Evolutionary conservation across 2,329 filamentous ascomycete genomes (phyloP), one percentile per base, ranked within the genome.

Genomic region (Cladophialophora psammophila): DNA sequence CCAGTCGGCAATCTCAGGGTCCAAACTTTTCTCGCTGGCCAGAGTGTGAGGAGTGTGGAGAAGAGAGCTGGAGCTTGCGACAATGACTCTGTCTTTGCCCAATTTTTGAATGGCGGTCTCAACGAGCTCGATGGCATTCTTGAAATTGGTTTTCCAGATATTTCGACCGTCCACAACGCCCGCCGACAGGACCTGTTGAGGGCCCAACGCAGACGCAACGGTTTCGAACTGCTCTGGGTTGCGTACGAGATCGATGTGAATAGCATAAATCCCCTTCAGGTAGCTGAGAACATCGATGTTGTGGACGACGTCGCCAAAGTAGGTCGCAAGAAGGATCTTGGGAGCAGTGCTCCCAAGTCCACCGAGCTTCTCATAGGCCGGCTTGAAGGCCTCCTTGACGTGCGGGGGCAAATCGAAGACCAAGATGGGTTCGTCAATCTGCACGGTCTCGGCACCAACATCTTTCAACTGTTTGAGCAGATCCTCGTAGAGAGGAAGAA

Each of bases 61-160:
- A 75, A 99, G 93, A 74, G 95, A 98, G 86, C 91, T 95, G 78
- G 95, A 98, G 74, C 94, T 97, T 78, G 95, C 92, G 75, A 97
- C 93, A 74, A 99, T 92, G 81, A 99, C 94, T 79, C 95, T 92
- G 74, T 98, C 94, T 87, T 97, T 94, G 84, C 95, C 94, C 71
- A 99, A 89, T 86, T 96, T 93, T 86, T 97, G 92, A 76, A 98
- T 85, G 72, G 94, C 95, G 68, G 88, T 85, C 88, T 98, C 93
- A 69, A 95, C 91, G 72, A 85, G 88, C 86, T 95, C 94, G 73
- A 99, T 96, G 78, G 95, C 93, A 76, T 88, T 89, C 88, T 96
- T 91, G 85, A 97, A 91, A 90, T 98, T 96, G 84, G 93, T 97
- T 92, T 99, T 99, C 95, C 95, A 99, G 87, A 99, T 98, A 88